Conservation (phyloP, 208 protist species). For the Tritrichomonas musculus region DNA sequence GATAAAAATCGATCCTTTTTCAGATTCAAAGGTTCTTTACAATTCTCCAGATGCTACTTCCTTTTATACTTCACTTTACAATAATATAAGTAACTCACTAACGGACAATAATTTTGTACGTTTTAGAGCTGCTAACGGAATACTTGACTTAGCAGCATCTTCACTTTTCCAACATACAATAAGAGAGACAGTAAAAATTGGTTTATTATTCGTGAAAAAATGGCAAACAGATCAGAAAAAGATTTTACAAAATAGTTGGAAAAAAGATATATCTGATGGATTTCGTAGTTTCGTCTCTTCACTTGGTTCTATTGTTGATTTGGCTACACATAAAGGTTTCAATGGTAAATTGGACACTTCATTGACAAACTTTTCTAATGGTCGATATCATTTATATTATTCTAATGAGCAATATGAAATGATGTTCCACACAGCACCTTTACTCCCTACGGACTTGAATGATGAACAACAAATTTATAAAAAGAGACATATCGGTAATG, state of each 20-base stretch:
- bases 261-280: neutral
- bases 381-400: conserved; percentile 7
- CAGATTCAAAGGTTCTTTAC: too few species aligned
- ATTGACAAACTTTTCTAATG: neutral
- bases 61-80: too few species aligned
- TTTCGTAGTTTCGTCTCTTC: neutral
- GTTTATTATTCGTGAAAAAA: neutral
- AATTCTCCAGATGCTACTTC: too few species aligned
- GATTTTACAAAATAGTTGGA: neutral
- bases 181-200: neutral
- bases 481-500: conserved; percentile 31
- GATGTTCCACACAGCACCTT: neutral
- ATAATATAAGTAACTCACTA: too few species aligned
- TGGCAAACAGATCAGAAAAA: neutral
- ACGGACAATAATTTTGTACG: too few species aligned
- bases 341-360: neutral
- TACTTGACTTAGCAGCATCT: neutral
- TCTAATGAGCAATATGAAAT: neutral
- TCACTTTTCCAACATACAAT: neutral
- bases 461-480: conserved; percentile 27
- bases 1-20: too few species aligned
- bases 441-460: neutral
- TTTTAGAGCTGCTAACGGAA: too few species aligned
- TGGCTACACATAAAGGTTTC: neutral
- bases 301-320: neutral